Base-by-base conservation (phyloP, 2,329 filamentous ascomycete genomes). In the Microcera coccophila region DNA sequence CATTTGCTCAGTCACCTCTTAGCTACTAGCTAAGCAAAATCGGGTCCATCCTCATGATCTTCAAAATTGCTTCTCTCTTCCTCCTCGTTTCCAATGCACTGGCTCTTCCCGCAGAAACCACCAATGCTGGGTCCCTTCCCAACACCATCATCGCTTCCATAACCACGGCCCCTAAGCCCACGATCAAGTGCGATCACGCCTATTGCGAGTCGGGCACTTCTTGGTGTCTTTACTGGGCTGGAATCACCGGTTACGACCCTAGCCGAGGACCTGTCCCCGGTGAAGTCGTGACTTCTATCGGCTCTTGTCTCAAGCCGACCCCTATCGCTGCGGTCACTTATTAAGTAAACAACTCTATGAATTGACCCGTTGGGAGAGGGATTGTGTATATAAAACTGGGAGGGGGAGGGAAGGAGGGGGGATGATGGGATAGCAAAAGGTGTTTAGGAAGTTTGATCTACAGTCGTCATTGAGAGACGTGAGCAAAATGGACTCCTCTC, bases 211-310 rank as follows among this genome's bases (percentile, higher is more conserved):
- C 57, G 14, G 46, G 51, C 12, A 58, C 55, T 3, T 60, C 60
- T 3, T 70, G 62, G 59, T 70, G 69, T 52, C 62, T 66, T 47
- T 66, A 61, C 52, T 71, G 66, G 59, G 58, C 53, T 18, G 67
- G 66, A 14, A 48, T 68, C 34, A 69, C 63, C 5, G 53, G 54
- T n/a, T 67, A 58, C 44, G 58, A 69, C 37, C 44, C 53, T 15
- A 55, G 51, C 2, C 49, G 52, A 4, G 68, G 66, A 1, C 60
- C 61, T 4, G 38, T 66, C 12, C 67, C 67, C 3, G 68, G 66
- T 3, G 67, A 69, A 55, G 62, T 59, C 18, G 55, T 55, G n/a
- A 58, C 54, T 3, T 47, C 55, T 3, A 26, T 69, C 1, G 67
- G 67, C 3, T 34, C 44, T 11, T 68, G 65, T 40, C 39, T 42